Conservation (phyloP, 208 protist genomes). For the Acanthamoeba culbertsoni region DNA sequence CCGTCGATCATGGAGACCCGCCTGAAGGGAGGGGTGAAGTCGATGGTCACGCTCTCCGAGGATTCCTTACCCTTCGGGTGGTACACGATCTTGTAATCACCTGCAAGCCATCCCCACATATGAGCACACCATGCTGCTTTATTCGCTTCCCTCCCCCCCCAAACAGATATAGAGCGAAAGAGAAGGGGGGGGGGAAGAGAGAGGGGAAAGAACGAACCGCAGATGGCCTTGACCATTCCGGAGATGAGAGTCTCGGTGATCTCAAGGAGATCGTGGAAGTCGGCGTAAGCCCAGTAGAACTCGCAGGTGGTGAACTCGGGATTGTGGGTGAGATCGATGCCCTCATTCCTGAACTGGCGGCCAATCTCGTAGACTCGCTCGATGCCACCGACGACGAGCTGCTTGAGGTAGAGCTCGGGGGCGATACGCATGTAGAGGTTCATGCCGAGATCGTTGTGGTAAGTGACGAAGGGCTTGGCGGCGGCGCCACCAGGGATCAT, state of each 20-base stretch:
- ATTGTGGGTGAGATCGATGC: constrained; percentile 97
- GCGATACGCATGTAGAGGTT: constrained; percentile 98
- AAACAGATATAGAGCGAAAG: not conserved
- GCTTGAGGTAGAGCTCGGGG: constrained; percentile 99
- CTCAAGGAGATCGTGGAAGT: constrained; percentile 99
- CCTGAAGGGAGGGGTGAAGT: constrained; percentile 98
- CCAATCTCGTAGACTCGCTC: constrained; percentile 99
- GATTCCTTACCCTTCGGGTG: constrained; percentile 85
- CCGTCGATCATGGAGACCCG: constrained; percentile 95
- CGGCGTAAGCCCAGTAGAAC: constrained; percentile 99
- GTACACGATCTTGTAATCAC: constrained; percentile 91
- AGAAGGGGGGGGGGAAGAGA: not conserved
- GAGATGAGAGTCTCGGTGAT: constrained; percentile 94
- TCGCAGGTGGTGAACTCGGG: constrained; percentile 99
- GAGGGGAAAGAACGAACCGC: constrained; percentile 76
- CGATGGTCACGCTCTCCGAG: constrained; percentile 86
- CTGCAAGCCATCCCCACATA: not conserved
- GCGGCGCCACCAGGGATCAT: constrained; percentile 89
- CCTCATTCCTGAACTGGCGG: constrained; percentile 84
- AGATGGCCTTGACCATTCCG: constrained; percentile 93
- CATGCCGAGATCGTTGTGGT: constrained; percentile 99
- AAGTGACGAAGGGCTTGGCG: constrained; percentile 98
- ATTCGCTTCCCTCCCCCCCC: no score
- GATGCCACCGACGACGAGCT: constrained; percentile 98
- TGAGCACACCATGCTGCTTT: no score